phyloP scores from a whole-genome alignment of 306 rosid species.

The Carpinus fangiana region DNA sequence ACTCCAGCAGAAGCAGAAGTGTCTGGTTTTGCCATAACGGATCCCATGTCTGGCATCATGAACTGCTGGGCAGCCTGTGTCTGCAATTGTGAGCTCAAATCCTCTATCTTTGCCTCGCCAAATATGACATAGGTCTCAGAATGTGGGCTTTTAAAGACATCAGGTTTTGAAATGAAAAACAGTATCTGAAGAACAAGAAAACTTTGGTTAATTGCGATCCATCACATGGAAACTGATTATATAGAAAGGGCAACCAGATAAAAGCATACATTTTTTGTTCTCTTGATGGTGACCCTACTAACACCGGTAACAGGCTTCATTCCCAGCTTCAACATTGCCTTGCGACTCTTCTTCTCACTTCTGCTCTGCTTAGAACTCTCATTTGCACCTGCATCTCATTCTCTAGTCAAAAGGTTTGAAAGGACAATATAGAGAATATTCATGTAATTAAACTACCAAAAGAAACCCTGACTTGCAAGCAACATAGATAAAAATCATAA shows the following conservation, averaged over 20 bases:
- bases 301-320: constrained; percentile 86
- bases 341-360: constrained; percentile 97
- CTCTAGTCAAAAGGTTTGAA: constrained; percentile 7
- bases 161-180: constrained; percentile 88
- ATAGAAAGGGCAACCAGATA: neutral
- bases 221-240: neutral
- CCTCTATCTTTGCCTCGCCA: constrained; percentile 90
- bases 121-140: constrained; percentile 80
- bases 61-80: constrained; percentile 91
- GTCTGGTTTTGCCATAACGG: constrained; percentile 61
- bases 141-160: constrained; percentile 89
- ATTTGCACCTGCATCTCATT: constrained; percentile 45
- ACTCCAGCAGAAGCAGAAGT: constrained; percentile 43
- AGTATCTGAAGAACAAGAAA: constrained; percentile 47
- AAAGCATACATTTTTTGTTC: constrained; percentile 68
- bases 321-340: constrained; percentile 96
- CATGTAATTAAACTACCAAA: neutral
- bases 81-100: constrained; percentile 86
- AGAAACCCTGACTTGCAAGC: neutral
- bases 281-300: constrained; percentile 87
- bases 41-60: constrained; percentile 78
- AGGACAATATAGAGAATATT: neutral
- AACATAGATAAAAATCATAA: neutral
- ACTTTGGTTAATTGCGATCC: neutral
- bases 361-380: constrained; percentile 95